Percentiles rank a stretch among this genome's conserved stretches.
phyloP scores from a whole-genome alignment of 805 yeast genomes.

The Grigorovia humatica region DNA sequence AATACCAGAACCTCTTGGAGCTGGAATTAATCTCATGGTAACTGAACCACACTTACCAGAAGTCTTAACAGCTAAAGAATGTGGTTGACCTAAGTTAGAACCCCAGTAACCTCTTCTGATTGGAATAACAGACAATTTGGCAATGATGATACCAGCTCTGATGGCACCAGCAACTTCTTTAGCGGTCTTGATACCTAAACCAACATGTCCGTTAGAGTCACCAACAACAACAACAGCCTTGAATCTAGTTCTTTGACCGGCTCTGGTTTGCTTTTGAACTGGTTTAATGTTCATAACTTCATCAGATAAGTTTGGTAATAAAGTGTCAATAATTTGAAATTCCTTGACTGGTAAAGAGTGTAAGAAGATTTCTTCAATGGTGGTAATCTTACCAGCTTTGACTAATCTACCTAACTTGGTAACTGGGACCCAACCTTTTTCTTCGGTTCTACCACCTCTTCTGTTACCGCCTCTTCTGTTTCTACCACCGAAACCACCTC shows the following conservation, averaged over 20 bases:
- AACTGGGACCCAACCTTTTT: slow-evolving; percentile 99
- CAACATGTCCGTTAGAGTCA: slow-evolving; percentile 99
- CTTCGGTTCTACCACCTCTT: slow-evolving; percentile 80
- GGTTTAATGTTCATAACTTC: slow-evolving; percentile 99
- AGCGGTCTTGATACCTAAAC: slow-evolving; percentile 99
- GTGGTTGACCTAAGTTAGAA: slow-evolving; percentile 98
- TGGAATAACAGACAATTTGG: slow-evolving; percentile 97
- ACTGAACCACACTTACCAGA: slow-evolving; percentile 99
- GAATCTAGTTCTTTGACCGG: slow-evolving; percentile 99
- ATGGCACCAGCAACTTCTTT: slow-evolving; percentile 99
- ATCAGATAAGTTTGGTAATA: slow-evolving; percentile 92
- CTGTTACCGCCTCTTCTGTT: slow-evolving; percentile 51
- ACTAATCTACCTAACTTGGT: slow-evolving; percentile 99
- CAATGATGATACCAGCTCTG: slow-evolving; percentile 98
- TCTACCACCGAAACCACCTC: slow-evolving; percentile 46
- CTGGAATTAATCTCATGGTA: slow-evolving; percentile 96
- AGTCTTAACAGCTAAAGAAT: slow-evolving; percentile 94
- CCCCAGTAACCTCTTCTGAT: slow-evolving; percentile 99
- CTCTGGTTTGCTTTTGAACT: slow-evolving; percentile 99
- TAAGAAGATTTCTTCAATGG: slow-evolving; percentile 96
- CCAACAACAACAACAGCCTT: slow-evolving; percentile 99
- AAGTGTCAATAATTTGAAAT: slow-evolving; percentile 94
- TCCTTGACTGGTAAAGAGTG: slow-evolving; percentile 99
- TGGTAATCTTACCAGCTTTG: slow-evolving; percentile 93
- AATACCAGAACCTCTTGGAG: slow-evolving; percentile 99